phyloP scores from a whole-genome alignment of 1,284 basidiomycete species.

The Taiwanofungus camphoratus region DNA sequence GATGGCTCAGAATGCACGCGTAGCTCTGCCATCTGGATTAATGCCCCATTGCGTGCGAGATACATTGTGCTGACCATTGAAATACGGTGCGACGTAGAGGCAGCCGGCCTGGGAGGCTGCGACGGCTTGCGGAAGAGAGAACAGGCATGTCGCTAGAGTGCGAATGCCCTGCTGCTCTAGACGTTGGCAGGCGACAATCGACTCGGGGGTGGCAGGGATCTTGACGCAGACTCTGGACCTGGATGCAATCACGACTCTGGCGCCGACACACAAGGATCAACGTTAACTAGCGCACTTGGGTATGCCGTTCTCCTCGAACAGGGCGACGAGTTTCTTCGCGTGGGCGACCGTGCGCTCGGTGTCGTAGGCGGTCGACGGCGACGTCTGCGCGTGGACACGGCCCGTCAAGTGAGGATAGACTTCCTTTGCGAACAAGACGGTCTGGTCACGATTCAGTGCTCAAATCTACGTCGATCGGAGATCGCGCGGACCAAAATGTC shows the following conservation, averaged over 20 bases:
- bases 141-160: conserved; percentile 43
- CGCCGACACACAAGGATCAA: background rate
- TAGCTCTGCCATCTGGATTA: conserved; percentile 38
- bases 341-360: conserved; percentile 40
- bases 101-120: conserved; percentile 44
- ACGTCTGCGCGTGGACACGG: conserved; percentile 42
- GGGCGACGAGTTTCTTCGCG: conserved; percentile 36
- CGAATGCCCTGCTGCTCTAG: conserved; percentile 37
- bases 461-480: background rate
- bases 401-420: conserved; percentile 41
- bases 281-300: conserved; percentile 30
- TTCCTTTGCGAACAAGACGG: conserved; percentile 38
- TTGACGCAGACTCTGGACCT: conserved; percentile 47
- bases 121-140: conserved; percentile 41
- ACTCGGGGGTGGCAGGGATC: conserved; percentile 43
- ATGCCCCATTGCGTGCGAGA: no score
- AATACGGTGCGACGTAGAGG: conserved; percentile 43
- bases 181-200: conserved; percentile 38
- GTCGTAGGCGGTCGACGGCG: conserved; percentile 38
- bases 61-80: conserved; percentile 34
- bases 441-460: conserved; percentile 25
- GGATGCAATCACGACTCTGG: background rate
- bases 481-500: conserved; percentile 34
- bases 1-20: conserved; percentile 41
- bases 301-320: conserved; percentile 41